These are phyloP conservation scores for Acanthamoeba divionensis DNA, from an alignment of 208 protist species.

Conservation along the genomic window DNA sequence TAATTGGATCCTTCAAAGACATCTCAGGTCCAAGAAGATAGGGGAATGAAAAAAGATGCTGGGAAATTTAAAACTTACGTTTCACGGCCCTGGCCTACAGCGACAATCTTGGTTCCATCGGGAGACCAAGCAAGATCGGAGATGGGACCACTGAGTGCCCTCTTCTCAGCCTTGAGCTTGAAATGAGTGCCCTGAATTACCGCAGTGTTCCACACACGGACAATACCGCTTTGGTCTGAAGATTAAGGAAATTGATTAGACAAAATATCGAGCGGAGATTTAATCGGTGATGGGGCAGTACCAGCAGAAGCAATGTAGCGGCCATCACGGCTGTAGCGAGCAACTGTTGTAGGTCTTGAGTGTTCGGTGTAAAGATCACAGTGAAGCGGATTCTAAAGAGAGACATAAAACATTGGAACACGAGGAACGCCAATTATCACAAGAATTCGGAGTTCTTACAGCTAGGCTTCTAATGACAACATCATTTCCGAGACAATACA, in stretches of 20 bases:
- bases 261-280: too few relatives aligned
- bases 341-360: constrained; percentile 64
- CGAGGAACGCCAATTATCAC: not conserved
- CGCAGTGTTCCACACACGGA: constrained; percentile 80
- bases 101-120: constrained; percentile 80
- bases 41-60: not conserved
- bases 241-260: not conserved
- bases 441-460: not conserved
- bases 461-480: constrained; percentile 77
- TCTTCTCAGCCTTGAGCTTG: constrained; percentile 69
- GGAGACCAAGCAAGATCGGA: constrained; percentile 79
- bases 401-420: not conserved
- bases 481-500: constrained; percentile 73
- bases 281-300: not conserved
- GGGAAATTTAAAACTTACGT: constrained; percentile 17
- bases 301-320: constrained; percentile 80
- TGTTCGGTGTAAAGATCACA: constrained; percentile 81
- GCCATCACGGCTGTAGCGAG: constrained; percentile 72
- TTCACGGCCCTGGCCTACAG: constrained; percentile 78
- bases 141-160: constrained; percentile 59
- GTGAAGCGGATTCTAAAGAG: constrained; percentile 52
- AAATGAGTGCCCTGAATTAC: constrained; percentile 60
- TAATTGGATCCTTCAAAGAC: constrained; percentile 43
- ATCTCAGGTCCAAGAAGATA: constrained; percentile 60
- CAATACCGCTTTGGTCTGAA: constrained; percentile 65